Evolutionary conservation across 768 basidiomycete genomes (phyloP).

Genomic region (Sarcomyxa edulis): DNA sequence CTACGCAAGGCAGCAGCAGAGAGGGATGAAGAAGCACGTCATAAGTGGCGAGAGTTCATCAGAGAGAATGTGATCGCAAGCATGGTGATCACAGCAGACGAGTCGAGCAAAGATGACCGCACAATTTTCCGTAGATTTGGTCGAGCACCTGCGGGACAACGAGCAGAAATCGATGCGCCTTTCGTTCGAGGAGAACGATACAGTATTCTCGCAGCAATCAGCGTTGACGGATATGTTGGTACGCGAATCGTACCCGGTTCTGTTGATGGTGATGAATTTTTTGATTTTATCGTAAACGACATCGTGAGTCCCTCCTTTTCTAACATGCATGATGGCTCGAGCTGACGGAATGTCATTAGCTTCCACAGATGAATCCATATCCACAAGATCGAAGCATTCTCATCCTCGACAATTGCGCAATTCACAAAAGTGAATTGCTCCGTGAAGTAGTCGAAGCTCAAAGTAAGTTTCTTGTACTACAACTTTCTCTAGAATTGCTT

Average conservation of each 20-base stretch:
- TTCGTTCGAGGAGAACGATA: constrained; percentile 19
- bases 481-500: too few relatives aligned
- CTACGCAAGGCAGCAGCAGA: constrained; percentile 1
- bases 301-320: constrained; percentile 12
- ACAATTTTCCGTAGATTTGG: constrained; percentile 21
- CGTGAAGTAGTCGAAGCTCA: constrained; percentile 16
- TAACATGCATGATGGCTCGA: background rate
- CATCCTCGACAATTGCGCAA: constrained; percentile 24
- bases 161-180: constrained; percentile 8
- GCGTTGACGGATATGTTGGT: constrained; percentile 19
- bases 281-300: constrained; percentile 23
- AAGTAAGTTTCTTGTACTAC: constrained; percentile 22
- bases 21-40: background rate
- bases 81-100: constrained; percentile 21
- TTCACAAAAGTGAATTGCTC: constrained; percentile 18
- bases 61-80: constrained; percentile 7
- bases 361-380: constrained; percentile 20
- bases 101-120: constrained; percentile 23
- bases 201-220: constrained; percentile 21
- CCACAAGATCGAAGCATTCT: constrained; percentile 18
- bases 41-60: constrained; percentile 10
- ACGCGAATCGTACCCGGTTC: constrained; percentile 19
- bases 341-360: constrained; percentile 3
- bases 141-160: constrained; percentile 13
- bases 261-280: constrained; percentile 20